These are phyloP conservation scores for Vitis cinerea DNA, from an alignment of 164 flowering plant species.

Conservation along the genomic window DNA sequence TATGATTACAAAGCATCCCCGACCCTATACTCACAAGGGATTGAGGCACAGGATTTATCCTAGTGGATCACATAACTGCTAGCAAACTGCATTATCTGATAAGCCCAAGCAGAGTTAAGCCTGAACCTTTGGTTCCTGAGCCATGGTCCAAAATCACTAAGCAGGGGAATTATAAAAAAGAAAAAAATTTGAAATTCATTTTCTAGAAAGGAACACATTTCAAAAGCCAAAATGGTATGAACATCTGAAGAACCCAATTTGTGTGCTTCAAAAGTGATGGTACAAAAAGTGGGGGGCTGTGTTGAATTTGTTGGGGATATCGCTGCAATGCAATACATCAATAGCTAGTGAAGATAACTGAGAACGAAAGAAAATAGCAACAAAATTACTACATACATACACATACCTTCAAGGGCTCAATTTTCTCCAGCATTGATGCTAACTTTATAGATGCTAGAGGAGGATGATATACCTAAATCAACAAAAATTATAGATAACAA, in stretches of 20 bases:
- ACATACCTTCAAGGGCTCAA: slow-evolving; percentile 72
- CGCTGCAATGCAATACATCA: not conserved
- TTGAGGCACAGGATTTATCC: no score
- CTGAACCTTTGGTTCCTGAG: no score
- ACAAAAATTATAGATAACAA: not conserved
- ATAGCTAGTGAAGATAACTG: not conserved
- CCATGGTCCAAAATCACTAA: no score
- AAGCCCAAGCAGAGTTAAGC: no score
- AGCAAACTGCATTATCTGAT: no score
- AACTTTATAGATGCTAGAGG: slow-evolving; percentile 63
- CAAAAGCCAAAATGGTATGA: no score
- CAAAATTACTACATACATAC: not conserved
- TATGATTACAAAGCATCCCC: no score
- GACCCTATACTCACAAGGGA: no score
- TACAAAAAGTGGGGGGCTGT: not conserved
- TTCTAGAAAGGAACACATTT: no score
- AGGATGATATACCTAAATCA: slow-evolving; percentile 47
- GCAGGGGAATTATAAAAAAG: no score
- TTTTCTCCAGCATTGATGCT: slow-evolving; percentile 60
- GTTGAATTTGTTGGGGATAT: not conserved
- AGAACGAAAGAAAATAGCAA: not conserved
- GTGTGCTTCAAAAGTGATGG: not conserved
- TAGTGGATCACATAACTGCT: no score
- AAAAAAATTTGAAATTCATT: no score
- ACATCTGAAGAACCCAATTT: not conserved